Evolutionary conservation across 768 basidiomycete genomes (phyloP), one percentile per base, ranked within the genome.

Genomic region (Termitomyces sp.): DNA sequence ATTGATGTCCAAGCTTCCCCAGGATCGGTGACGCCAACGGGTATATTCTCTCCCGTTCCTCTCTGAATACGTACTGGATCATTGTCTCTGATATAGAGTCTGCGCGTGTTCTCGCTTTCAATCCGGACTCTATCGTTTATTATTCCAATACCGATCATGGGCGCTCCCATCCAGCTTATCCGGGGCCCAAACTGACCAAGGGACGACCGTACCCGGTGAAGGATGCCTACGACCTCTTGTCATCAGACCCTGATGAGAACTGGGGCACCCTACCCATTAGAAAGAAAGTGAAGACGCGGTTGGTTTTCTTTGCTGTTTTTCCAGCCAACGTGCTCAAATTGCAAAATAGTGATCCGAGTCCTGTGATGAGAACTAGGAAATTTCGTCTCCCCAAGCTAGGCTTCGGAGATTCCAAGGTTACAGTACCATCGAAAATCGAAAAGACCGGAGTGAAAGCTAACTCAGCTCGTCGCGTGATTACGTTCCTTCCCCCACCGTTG

Each of bases 201-300:
- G 38, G 20, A 18, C 55, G 50, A 33, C 36, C 14, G 2, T 61
- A 50, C 0, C 28, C 60, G 9, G n/a, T 51, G 13, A 51, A 62
- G 18, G 68, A 75, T 41, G 71, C 72, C 8, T 75, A 77, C 50
- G 59, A 59, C 20, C 69, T 69, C 55, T 44, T 61, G 9, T 54
- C 50, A 4, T 49, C 62, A 7, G 73, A 77, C 51, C 58, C 69
- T 2, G 76, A 77, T 49, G 73, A 74, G 51, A 64, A 70, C 20
- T 78, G 76, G 76, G 71, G 68, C 23, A 76, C 77, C 2, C 61
- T 78, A 13, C 72, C 72, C 5, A n/a, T 58, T 4, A 66, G 69
- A 23, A 77, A 73, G 63, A 74, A 69, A 58, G 44, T 43, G 7
- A 75, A 73, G 40, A 36, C 52, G 8, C 67, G 57, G 71, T 70